Percentiles rank a stretch among this genome's conserved stretches.
phyloP scores from a whole-genome alignment of 768 basidiomycete species.

The Rhodotorula graminis region DNA sequence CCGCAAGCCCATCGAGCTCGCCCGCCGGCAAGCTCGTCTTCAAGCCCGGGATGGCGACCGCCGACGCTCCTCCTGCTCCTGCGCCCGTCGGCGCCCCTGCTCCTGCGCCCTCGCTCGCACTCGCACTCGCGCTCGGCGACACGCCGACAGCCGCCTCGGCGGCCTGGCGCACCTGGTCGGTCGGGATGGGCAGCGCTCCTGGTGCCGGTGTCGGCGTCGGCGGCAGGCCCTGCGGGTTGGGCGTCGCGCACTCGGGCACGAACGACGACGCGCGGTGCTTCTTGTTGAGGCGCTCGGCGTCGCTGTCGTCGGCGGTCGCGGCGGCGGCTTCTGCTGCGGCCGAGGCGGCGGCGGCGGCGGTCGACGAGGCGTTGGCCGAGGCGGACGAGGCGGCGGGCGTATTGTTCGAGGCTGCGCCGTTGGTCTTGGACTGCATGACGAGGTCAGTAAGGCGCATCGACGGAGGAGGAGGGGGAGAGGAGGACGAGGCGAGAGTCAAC shows the following conservation, averaged over 20 bases:
- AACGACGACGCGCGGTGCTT: conserved; percentile 39
- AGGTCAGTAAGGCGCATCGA: no score
- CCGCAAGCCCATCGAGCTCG: conserved; percentile 20
- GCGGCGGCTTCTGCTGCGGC: background rate
- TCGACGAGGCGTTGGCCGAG: background rate
- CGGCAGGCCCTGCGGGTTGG: conserved; percentile 3
- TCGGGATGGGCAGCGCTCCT: background rate
- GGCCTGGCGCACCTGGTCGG: conserved; percentile 15
- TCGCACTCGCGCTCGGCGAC: no score
- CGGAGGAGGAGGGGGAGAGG: background rate
- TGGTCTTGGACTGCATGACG: background rate
- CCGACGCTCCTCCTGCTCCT: background rate
- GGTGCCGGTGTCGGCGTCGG: background rate
- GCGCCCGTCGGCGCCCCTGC: no score
- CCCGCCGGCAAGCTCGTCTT: conserved; percentile 17
- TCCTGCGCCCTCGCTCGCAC: no score
- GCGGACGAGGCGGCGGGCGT: background rate
- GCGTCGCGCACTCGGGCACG: conserved; percentile 26
- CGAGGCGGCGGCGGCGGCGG: background rate
- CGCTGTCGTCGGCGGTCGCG: conserved; percentile 28
- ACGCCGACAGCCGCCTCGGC: background rate
- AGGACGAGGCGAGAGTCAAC: background rate
- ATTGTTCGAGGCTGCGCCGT: background rate
- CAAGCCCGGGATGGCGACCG: conserved; percentile 14
- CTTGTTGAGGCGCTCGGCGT: conserved; percentile 28